These are phyloP conservation scores for Rubia yunnanensis DNA, from an alignment of 257 asterid genomes.

Conservation along the genomic window DNA sequence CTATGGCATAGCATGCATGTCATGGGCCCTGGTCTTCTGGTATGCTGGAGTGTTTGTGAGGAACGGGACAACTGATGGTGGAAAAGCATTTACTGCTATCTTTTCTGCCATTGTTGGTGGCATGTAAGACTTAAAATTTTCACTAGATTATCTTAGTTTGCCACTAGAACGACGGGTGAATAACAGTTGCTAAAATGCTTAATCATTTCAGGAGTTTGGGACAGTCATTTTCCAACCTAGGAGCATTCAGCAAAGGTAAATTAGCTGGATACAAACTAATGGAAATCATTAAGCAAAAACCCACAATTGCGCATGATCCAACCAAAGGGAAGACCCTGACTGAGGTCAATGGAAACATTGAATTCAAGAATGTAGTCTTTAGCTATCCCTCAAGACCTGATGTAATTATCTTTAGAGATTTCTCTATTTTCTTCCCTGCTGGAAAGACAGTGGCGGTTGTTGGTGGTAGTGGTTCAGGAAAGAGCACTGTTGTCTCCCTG, in stretches of 20 bases:
- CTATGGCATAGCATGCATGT: slow-evolving; percentile 96
- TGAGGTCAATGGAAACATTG: slow-evolving; percentile 80
- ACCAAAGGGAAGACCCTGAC: slow-evolving; percentile 38
- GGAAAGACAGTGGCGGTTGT: slow-evolving; percentile 97
- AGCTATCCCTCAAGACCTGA: slow-evolving; percentile 98
- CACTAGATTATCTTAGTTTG: slow-evolving; percentile 1
- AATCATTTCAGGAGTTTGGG: slow-evolving; percentile 83
- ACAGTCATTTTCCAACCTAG: slow-evolving; percentile 90
- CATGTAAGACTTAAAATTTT: slow-evolving; percentile 50
- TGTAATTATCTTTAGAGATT: slow-evolving; percentile 79
- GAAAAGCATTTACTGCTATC: slow-evolving; percentile 93
- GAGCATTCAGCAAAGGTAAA: slow-evolving; percentile 97
- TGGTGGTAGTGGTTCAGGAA: slow-evolving; percentile 98
- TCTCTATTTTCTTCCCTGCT: slow-evolving; percentile 92
- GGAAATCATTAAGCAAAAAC: slow-evolving; percentile 86
- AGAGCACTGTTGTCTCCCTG: slow-evolving; percentile 89
- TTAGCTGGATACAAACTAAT: slow-evolving; percentile 85
- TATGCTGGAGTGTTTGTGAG: slow-evolving; percentile 95
- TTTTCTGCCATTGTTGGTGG: slow-evolving; percentile 97
- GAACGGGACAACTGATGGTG: slow-evolving; percentile 86
- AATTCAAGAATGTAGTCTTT: slow-evolving; percentile 78
- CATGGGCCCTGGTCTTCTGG: slow-evolving; percentile 99
- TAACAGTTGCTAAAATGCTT: slow-evolving; percentile 12
- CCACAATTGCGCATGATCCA: slow-evolving; percentile 60
- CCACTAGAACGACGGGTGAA: neutral